Conservation (phyloP, 768 basidiomycete genomes). For the Suillus bovinus region DNA sequence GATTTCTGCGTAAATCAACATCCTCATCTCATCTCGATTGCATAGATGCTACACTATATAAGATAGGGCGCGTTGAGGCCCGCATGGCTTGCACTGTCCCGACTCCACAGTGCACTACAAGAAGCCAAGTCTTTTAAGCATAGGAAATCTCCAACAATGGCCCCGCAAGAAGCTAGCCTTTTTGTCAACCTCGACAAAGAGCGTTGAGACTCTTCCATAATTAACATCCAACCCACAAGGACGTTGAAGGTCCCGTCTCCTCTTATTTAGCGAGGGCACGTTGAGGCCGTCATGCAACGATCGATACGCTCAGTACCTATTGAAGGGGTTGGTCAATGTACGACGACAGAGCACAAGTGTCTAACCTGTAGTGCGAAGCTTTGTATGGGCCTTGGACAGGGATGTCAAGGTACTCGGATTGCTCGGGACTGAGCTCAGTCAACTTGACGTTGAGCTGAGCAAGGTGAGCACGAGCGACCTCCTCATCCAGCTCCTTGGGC, state of each 20-base stretch:
- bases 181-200: constrained; percentile 37
- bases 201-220: constrained; percentile 51
- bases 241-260: constrained; percentile 70
- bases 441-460: constrained; percentile 92
- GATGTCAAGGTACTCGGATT: constrained; percentile 91
- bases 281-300: constrained; percentile 64
- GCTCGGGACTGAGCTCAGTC: constrained; percentile 67
- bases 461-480: constrained; percentile 96
- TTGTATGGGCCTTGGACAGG: constrained; percentile 82
- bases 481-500: constrained; percentile 98
- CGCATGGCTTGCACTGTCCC: constrained; percentile 18
- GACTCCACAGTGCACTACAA: constrained; percentile 15
- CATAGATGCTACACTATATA: constrained; percentile 9
- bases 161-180: constrained; percentile 13
- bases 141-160: constrained; percentile 14
- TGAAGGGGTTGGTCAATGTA: constrained; percentile 5
- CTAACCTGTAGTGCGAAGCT: constrained; percentile 65
- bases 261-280: constrained; percentile 65
- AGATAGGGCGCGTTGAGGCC: constrained; percentile 42
- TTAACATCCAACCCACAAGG: constrained; percentile 47
- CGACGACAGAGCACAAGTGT: not conserved
- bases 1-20: not conserved
- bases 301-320: constrained; percentile 31
- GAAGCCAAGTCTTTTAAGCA: constrained; percentile 16
- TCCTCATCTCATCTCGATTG: constrained; percentile 6